Base-by-base conservation (phyloP, 148 eudicot genomes). In the Linanthus parryae region DNA sequence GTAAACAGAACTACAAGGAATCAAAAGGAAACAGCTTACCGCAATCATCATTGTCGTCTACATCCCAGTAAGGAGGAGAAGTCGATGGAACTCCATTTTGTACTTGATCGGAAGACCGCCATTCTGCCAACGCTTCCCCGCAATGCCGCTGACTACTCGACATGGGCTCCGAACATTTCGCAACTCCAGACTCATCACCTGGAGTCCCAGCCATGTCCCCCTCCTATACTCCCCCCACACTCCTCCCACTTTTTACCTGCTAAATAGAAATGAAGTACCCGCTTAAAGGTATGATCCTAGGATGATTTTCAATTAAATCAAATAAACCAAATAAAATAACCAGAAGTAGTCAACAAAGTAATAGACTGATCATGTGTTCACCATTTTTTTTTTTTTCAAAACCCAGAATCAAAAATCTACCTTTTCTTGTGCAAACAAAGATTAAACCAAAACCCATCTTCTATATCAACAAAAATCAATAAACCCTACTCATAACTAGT, bases 11-110 rank as follows among this genome's bases (percentile, higher is more conserved):
- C 26, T 8, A 44, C 1, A 44, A 19, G 22, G 13, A 3, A 44
- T 2, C 12, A 45, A 45, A 46, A 35, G 27, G 12, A 62, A 24
- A 38, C 7, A 15, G n/a, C 60, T 14, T 60, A 76, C 72, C 81
- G 70, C 81, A 73, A 47, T 82, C 81, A 28, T 82, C 81, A 33
- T 84, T 96, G 31, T 77, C 85, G 30, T 86, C 94, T 18, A 77
- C 75, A 61, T 91, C 98, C 98, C 98, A 87, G 48, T 79, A 86
- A 15, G 95, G 86, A 6, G 94, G 98, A 18, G 94, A 87, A 56
- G 98, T 87, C 3, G 98, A 92, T 11, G 98, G 85, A 44, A 56
- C 69, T 31, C 85, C 90, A 66, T 75, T 87, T 55, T 87, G 90
- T 66, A 87, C 73, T 75, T 81, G 96, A 57, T 81, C 96, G 6